Percentiles rank a stretch among this genome's conserved stretches.
These are phyloP conservation scores for Stemphylium beticola DNA, from an alignment of 2,329 filamentous ascomycete genomes.

Conservation along the genomic window DNA sequence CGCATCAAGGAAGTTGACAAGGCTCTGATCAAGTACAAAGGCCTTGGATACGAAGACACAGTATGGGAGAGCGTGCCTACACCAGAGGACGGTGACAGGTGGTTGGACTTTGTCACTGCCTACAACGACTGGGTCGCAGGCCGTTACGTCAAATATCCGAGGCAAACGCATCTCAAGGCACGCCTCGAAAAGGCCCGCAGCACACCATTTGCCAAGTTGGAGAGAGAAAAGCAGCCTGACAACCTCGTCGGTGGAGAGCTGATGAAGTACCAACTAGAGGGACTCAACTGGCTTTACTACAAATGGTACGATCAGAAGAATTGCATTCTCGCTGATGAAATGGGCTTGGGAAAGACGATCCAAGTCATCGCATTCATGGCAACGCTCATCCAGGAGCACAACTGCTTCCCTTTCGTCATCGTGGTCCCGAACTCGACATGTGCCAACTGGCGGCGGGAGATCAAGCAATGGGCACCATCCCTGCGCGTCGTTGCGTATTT, in stretches of 20 bases:
- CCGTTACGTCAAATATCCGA: constrained; percentile 70
- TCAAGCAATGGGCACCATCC: constrained; percentile 89
- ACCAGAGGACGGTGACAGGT: constrained; percentile 69
- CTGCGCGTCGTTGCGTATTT: constrained; percentile 93
- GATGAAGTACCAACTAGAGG: constrained; percentile 93
- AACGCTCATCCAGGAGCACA: constrained; percentile 65
- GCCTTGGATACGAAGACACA: constrained; percentile 85
- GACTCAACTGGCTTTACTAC: constrained; percentile 92
- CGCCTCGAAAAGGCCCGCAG: constrained; percentile 72
- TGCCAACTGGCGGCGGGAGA: constrained; percentile 96
- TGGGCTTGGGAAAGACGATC: constrained; percentile 97
- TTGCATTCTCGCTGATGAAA: constrained; percentile 93
- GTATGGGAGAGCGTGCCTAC: constrained; percentile 87
- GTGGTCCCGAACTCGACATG: constrained; percentile 95
- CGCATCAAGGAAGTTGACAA: constrained; percentile 74
- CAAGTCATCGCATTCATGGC: constrained; percentile 86
- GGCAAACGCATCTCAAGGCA: constrained; percentile 63
- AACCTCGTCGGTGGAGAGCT: constrained; percentile 78
- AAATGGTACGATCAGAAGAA: constrained; percentile 85
- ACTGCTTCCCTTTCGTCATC: constrained; percentile 89
- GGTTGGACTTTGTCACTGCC: constrained; percentile 79
- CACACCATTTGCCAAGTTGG: constrained; percentile 69
- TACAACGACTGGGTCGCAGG: constrained; percentile 87
- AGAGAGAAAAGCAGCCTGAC: constrained; percentile 74
- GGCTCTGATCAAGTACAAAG: constrained; percentile 89